phyloP scores from a whole-genome alignment of 2,329 filamentous ascomycete genomes.

The Arthroderma sp. region DNA sequence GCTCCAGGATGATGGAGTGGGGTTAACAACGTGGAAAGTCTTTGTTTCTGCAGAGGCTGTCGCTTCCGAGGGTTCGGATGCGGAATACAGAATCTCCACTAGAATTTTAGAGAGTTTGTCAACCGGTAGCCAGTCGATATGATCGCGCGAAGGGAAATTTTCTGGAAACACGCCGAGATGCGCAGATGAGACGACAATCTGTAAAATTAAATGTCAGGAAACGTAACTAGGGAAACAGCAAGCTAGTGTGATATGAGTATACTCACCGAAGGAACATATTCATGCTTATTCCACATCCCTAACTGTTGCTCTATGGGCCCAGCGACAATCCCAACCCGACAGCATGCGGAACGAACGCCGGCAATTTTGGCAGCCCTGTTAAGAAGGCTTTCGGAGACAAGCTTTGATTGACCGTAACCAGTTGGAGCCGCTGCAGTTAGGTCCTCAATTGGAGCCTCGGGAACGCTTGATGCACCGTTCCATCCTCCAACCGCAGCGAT shows the following conservation, averaged over 20 bases:
- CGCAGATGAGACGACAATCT: background rate
- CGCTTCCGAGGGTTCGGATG: background rate
- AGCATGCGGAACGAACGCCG: conserved; percentile 12
- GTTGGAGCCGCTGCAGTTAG: conserved; percentile 17
- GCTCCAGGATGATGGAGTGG: background rate
- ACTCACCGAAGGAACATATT: background rate
- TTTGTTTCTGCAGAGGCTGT: background rate
- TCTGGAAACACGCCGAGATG: background rate
- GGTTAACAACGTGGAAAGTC: background rate
- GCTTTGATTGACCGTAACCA: conserved; percentile 23
- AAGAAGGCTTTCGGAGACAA: conserved; percentile 34
- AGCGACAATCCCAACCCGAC: conserved; percentile 23
- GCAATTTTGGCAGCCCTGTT: conserved; percentile 12
- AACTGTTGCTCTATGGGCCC: conserved; percentile 13
- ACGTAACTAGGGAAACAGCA: no score
- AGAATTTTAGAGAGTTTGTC: background rate
- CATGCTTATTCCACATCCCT: background rate
- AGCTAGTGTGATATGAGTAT: background rate
- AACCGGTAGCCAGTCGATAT: background rate
- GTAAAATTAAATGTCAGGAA: no score
- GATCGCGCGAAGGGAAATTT: background rate
- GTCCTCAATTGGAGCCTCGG: conserved; percentile 11
- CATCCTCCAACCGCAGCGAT: conserved; percentile 15
- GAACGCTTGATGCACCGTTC: conserved; percentile 15
- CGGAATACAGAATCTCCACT: background rate